Base-by-base conservation (phyloP, 306 rosid genomes). In the Cucurbita maxima region DNA sequence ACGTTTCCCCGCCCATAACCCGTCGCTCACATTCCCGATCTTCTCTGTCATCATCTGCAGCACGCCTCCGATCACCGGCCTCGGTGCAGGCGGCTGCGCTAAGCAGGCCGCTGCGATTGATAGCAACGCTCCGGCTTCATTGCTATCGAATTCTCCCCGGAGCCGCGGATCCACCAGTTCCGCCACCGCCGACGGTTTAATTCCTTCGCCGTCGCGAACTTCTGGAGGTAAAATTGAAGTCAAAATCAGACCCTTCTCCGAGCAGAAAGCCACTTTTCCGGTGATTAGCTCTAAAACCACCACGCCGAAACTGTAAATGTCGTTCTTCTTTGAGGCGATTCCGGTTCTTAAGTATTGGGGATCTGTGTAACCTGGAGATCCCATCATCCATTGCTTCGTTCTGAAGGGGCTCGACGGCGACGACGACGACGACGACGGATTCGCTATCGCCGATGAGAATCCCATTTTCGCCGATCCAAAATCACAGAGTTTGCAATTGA, bases 291-390 rank as follows among this genome's bases (percentile, higher is more conserved):
- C 85, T 3, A 85, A 58, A 0, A 85, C 48, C 10, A 85, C 47
- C 0, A 83, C 83, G 7, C 89, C 89, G 30, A 80, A 85, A 66
- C 86, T 78, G 75, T 85, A 85, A 18, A 85, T 74, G 22, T 85
- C 89, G 57, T 80, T 85, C 73, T 85, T 85, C 80, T 85, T 85
- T 4, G 89, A 85, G 4, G 87, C 86, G 47, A 85, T 58, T 56
- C 89, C 89, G 1, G 89, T 85, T 57, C 81, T 75, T 10, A 85
- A 38, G 18, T 85, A 85, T 58, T 80, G 83, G 22, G 89, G 89
- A 72, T 85, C 89, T 3, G 86, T 83, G 75, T 82, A 85, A 8
- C 89, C 89, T 0, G 89, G 89, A 7, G 89, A 85, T 1, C 89
- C 89, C 83, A 78, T 76, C 89, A 85, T 76, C 52, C 76, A n/a